phyloP scores from a whole-genome alignment of 257 asterid species.

The Nicotiana knightiana region DNA sequence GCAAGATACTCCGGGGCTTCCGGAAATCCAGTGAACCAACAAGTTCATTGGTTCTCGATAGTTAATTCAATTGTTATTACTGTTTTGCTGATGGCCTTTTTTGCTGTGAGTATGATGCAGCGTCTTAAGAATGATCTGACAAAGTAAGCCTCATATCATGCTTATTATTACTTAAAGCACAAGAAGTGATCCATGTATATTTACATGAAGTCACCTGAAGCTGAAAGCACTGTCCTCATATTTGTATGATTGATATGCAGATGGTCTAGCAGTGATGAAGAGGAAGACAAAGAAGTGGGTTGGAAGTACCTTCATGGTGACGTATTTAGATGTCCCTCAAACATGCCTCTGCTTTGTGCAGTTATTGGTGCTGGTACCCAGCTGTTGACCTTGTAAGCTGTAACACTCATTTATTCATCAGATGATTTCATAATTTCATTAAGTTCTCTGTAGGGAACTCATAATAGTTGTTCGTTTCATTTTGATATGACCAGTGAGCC shows the following conservation, averaged over 20 bases:
- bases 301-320: slow-evolving; percentile 74
- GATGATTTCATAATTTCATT: background rate
- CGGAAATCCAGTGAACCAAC: slow-evolving; percentile 34
- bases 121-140: slow-evolving; percentile 71
- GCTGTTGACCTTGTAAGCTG: slow-evolving; percentile 56
- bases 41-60: slow-evolving; percentile 73
- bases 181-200: background rate
- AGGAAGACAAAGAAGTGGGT: slow-evolving; percentile 79
- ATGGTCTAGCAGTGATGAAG: slow-evolving; percentile 64
- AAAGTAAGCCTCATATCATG: slow-evolving; percentile 44
- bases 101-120: slow-evolving; percentile 43
- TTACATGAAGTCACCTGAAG: slow-evolving; percentile 7
- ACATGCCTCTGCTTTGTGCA: slow-evolving; percentile 61
- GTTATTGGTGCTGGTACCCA: slow-evolving; percentile 77
- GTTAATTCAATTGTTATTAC: slow-evolving; percentile 47
- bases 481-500: background rate
- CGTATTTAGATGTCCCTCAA: slow-evolving; percentile 58
- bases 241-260: slow-evolving; percentile 29
- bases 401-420: background rate
- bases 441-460: background rate
- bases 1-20: slow-evolving; percentile 60
- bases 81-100: slow-evolving; percentile 60
- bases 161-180: slow-evolving; percentile 14
- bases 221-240: background rate
- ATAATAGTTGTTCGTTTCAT: background rate